phyloP scores from a whole-genome alignment of 176 grass and related monocot species.

The Cymbopogon citratus region DNA sequence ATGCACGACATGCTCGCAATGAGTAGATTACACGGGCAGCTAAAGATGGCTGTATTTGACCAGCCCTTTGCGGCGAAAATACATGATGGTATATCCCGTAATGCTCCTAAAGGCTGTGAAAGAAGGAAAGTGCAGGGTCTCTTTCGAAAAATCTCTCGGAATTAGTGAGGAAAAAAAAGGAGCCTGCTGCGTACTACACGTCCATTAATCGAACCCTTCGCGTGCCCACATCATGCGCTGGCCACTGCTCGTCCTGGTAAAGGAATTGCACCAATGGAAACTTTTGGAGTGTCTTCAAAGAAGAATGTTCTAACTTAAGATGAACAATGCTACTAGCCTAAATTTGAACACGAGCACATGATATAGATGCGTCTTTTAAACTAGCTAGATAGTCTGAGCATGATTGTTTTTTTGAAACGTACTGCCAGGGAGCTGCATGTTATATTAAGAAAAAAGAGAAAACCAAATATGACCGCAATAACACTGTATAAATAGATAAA shows the following conservation, averaged over 20 bases:
- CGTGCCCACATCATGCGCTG: not conserved
- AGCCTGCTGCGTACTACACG: not conserved
- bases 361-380: no score
- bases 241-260: not conserved
- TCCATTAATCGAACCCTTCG: not conserved
- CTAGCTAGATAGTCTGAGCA: no score
- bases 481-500: no score
- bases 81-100: not conserved
- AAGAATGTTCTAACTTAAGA: no score
- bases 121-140: conserved; percentile 5
- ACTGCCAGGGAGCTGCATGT: no score
- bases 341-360: no score
- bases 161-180: not conserved
- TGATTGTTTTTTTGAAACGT: no score
- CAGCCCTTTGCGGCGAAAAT: not conserved
- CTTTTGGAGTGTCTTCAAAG: no score
- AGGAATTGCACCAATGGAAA: no score
- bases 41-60: conserved; percentile 35
- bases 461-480: no score
- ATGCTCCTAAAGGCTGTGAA: conserved; percentile 15
- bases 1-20: conserved; percentile 25
- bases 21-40: conserved; percentile 23
- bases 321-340: no score
- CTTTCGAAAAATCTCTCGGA: conserved; percentile 22
- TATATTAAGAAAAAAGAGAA: no score